Evolutionary conservation across 1,284 basidiomycete species (phyloP), one percentile per base, ranked within the genome.

Genomic region (Takashimella koratensis): DNA sequence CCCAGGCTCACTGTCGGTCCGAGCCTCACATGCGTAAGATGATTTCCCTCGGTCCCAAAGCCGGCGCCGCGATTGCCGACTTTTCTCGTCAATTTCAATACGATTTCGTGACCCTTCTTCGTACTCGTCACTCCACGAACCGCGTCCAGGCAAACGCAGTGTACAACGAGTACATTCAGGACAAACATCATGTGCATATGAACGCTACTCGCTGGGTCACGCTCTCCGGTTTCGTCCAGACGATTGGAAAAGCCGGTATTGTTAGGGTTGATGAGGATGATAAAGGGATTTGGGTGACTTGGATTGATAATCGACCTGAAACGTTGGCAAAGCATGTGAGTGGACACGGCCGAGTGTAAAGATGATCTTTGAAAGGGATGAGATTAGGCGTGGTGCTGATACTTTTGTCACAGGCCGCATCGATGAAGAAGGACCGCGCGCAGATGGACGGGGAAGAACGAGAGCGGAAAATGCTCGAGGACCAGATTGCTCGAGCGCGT

Each of bases 161-260:
- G 16, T 99, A 98, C 71, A 94, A 99, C 76, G 96, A 98, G 75
- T 94, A 90, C 77, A 99, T 98, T 64, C 84, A 90, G 56, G 95
- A 98, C 77, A 94, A 95, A 76, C 76, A 82, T 49, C 96, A 98
- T 75, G 80, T 94, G 22, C 96, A 99, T 79, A 98, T 99, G 96
- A 99, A 99, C 76, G 81, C 94, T 4, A 98, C 96, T 10, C 85
- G 90, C 57, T 98, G 96, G 94, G 90, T 96, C 22, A 96, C 95
- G 10, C 81, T 98, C 56, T 89, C 89, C 11, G 95, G 96, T 68
- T 99, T 98, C 66, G 81, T 85, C 66, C 93, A 95, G 75, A 85
- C 94, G 66, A 81, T 99, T 25, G 94, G 96, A 2, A 82, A 92
- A 44, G 81, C 83, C 5, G 95, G 96, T 36, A 81, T 97, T 46